Base-by-base conservation (phyloP, 495 filamentous ascomycete genomes). In the Cryomyces antarcticus region DNA sequence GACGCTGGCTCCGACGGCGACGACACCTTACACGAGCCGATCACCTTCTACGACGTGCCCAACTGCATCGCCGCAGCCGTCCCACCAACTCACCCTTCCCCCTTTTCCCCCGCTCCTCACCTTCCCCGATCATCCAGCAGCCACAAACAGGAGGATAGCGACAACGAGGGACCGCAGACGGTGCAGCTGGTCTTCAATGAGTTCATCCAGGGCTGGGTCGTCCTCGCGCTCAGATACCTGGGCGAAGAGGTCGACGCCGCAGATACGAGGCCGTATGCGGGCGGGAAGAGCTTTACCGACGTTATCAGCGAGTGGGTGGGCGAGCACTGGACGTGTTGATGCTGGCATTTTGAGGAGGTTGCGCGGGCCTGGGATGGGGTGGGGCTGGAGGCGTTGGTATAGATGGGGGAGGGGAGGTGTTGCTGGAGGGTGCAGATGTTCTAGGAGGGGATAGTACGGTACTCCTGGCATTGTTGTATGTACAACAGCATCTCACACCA, bases 131-230 rank as follows among this genome's bases (percentile, higher is more conserved):
- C 5, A 30, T 17, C 13, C 17, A 24, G 2, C 17, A 24, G 17
- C 17, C 17, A 24, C 17, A 24, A 24, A 24, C 33, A 36, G 12
- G 33, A 10, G 12, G 33, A 36, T 13, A 31, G 30, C 36, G 55
- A 57, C 5, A 54, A 53, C 13, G 44, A 41, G 2, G 62, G 69
- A 10, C 82, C 87, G 0, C 70, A 77, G 50, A 77, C 49, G 0
- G 79, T 96, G 2, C 88, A 95, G 55, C 49, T 97, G 4, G 76
- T 95, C 24, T 97, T 89, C 56, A 67, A 88, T 38, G 86, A 93
- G 51, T 97, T 95, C 49, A 78, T 96, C 40, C 70, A 93, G 59
- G 70, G 70, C 33, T 83, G 78, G 67, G 63, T 95, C 40, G 52
- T 85, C 37, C 55, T 80, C 3, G 89, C 82, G 13, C 61, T 93